A percentile compares a stretch with the other conserved stretches of the same genome.
phyloP scores from a whole-genome alignment of 306 rosid genomes.

The Lagenaria siceraria region DNA sequence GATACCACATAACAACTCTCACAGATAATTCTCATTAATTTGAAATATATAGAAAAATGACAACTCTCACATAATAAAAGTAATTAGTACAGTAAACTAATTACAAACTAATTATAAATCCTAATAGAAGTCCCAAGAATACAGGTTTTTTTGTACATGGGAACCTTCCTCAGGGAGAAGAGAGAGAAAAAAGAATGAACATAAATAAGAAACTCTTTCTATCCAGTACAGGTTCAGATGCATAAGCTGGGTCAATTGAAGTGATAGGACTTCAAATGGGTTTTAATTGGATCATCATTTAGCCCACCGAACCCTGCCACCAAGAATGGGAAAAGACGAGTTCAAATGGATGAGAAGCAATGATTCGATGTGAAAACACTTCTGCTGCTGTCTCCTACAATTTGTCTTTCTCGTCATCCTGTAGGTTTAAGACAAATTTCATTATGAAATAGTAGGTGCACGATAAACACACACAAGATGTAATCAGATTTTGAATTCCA shows the following conservation, averaged over 20 bases:
- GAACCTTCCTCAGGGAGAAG: not conserved
- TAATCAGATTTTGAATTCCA: not conserved
- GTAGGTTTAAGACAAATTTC: slow-evolving; percentile 1
- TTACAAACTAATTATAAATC: too few relatives aligned
- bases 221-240: not conserved
- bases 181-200: not conserved
- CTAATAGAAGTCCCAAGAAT: not conserved
- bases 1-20: too few relatives aligned
- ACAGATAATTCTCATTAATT: too few relatives aligned
- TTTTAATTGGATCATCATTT: not conserved
- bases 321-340: not conserved
- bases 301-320: not conserved
- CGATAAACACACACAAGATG: not conserved
- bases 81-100: too few relatives aligned
- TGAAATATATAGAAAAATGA: too few relatives aligned
- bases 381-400: slow-evolving; percentile 3
- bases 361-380: not conserved
- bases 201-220: not conserved
- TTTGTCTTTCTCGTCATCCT: slow-evolving; percentile 44
- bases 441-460: not conserved
- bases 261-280: not conserved
- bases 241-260: not conserved
- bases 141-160: not conserved
- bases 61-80: too few relatives aligned
- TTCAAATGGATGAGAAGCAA: not conserved